phyloP scores from a whole-genome alignment of 2,329 filamentous ascomycete genomes.

The Colletotrichum ledebouriae region DNA sequence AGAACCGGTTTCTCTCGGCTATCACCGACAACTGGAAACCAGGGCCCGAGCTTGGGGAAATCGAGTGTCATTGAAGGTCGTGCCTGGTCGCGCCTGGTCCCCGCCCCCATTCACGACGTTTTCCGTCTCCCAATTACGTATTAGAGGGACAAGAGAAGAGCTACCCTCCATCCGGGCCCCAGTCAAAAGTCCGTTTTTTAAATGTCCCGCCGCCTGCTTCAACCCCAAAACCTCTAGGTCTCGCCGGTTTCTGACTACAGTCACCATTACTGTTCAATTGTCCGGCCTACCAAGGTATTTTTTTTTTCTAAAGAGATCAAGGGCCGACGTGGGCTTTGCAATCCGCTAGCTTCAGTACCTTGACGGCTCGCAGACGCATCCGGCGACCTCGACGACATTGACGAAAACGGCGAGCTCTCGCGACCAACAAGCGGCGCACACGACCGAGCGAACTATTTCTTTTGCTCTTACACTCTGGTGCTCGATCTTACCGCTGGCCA shows the following conservation, averaged over 20 bases:
- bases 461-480: no score
- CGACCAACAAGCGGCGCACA: neutral
- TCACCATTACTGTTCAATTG: conserved; percentile 5
- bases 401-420: neutral
- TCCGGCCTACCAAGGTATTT: neutral
- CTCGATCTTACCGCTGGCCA: neutral
- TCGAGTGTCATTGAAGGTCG: conserved; percentile 25
- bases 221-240: neutral
- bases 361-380: conserved; percentile 4
- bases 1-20: conserved; percentile 43
- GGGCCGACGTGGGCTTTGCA: conserved; percentile 11
- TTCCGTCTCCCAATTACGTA: conserved; percentile 35
- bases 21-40: conserved; percentile 35
- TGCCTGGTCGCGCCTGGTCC: neutral
- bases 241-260: neutral
- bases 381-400: conserved; percentile 7
- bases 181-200: conserved; percentile 14
- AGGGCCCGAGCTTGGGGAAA: conserved; percentile 32
- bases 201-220: conserved; percentile 25
- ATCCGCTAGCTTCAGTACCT: conserved; percentile 9
- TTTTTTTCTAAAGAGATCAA: neutral
- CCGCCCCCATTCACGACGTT: conserved; percentile 18
- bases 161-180: neutral
- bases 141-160: conserved; percentile 17
- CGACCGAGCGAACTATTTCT: no score